Conservation (phyloP, 352 stramenopile genomes). For the Phytophthora pini region DNA sequence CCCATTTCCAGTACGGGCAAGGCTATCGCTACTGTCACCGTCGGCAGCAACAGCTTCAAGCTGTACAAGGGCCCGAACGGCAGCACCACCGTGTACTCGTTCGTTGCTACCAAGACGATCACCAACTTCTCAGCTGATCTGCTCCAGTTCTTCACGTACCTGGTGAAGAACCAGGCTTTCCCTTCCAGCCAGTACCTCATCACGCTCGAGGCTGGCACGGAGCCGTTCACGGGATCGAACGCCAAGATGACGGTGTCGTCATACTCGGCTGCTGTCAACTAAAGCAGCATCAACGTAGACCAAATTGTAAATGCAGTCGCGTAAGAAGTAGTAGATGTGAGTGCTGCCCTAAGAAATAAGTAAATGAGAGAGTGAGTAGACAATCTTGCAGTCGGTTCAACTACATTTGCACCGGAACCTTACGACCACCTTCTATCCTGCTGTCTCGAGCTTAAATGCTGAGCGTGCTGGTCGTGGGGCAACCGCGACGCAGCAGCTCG, state of each 20-base stretch:
- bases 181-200: slow-evolving; percentile 37
- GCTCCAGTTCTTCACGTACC: slow-evolving; percentile 34
- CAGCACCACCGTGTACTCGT: slow-evolving; percentile 41
- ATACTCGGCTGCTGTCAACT: slow-evolving; percentile 36
- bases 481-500: slow-evolving; percentile 75
- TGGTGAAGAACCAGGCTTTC: slow-evolving; percentile 32
- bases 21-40: slow-evolving; percentile 26
- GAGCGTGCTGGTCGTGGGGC: slow-evolving; percentile 71
- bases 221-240: slow-evolving; percentile 38
- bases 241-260: slow-evolving; percentile 33
- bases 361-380: not conserved
- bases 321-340: too few species aligned
- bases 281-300: not conserved
- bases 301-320: not conserved
- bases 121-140: slow-evolving; percentile 36
- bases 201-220: slow-evolving; percentile 36
- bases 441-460: slow-evolving; percentile 52
- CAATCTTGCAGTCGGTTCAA: slow-evolving; percentile 7
- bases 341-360: not conserved
- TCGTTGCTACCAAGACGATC: slow-evolving; percentile 31
- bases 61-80: slow-evolving; percentile 40
- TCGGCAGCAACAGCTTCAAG: slow-evolving; percentile 27
- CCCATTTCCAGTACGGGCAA: slow-evolving; percentile 39
- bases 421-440: slow-evolving; percentile 17
- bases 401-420: slow-evolving; percentile 21